A percentile compares a stretch with the other conserved stretches of the same genome.
These are phyloP conservation scores for Ophiorrhiza pumila DNA, from an alignment of 257 asterid species.

Conservation along the genomic window DNA sequence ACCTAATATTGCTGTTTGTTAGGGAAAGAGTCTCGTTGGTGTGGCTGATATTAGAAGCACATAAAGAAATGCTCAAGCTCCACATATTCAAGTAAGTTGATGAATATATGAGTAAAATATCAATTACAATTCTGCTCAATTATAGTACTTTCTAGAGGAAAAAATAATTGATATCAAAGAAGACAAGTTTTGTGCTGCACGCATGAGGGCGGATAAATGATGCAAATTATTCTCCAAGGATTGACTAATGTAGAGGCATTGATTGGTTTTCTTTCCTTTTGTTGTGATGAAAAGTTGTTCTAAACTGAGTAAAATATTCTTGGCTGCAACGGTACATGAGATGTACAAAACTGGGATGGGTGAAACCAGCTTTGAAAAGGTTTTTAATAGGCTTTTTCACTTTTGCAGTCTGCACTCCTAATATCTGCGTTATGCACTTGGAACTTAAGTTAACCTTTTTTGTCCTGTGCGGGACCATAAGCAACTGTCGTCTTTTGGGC, in stretches of 20 bases:
- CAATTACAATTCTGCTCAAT: no score
- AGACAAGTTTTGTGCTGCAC: not conserved
- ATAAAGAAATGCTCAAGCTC: conserved; percentile 98
- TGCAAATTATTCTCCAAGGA: no score
- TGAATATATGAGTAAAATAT: no score
- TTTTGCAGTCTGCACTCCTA: conserved; percentile 13
- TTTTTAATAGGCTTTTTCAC: conserved; percentile 22
- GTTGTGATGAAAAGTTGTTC: no score
- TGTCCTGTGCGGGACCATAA: not conserved
- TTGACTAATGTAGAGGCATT: no score
- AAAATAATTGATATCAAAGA: not conserved
- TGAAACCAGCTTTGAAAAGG: conserved; percentile 91
- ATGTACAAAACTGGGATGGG: conserved; percentile 92
- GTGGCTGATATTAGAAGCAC: conserved; percentile 70
- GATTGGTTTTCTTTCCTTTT: no score
- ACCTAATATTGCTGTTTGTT: conserved; percentile 16
- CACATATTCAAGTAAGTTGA: conserved; percentile 82
- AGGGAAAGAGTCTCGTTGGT: conserved; percentile 60
- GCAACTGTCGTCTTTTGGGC: not conserved
- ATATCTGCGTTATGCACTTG: not conserved
- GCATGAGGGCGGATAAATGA: not conserved
- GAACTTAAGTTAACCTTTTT: not conserved
- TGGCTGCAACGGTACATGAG: conserved; percentile 95
- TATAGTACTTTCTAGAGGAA: not conserved
- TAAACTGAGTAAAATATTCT: no score